Percentiles rank a stretch among this genome's conserved stretches.
These are phyloP conservation scores for Stagonosporopsis vannaccii DNA, from an alignment of 2,329 filamentous ascomycete species.

Conservation along the genomic window DNA sequence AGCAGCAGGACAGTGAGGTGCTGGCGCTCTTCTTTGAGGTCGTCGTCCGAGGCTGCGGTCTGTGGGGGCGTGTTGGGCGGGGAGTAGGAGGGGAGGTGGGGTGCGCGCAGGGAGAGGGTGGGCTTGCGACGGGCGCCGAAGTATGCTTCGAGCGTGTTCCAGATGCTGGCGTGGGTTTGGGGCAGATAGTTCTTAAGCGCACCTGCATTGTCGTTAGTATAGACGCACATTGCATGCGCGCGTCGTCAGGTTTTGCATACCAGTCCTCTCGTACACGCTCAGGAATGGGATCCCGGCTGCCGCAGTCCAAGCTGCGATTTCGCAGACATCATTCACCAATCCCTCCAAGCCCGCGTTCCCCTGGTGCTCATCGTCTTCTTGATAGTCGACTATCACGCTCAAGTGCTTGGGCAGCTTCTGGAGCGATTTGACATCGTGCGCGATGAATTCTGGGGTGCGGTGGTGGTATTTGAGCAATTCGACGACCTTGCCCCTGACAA, in stretches of 20 bases:
- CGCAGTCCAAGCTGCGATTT: conserved; percentile 91
- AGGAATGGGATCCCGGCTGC: conserved; percentile 86
- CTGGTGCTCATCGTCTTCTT: conserved; percentile 66
- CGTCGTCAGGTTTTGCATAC: conserved; percentile 58
- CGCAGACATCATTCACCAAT: conserved; percentile 87
- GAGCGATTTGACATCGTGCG: conserved; percentile 80
- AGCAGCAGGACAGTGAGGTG: conserved; percentile 76
- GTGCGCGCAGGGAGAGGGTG: conserved; percentile 74
- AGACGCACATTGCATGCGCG: too few species aligned
- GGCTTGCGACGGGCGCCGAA: conserved; percentile 75
- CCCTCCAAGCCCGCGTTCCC: conserved; percentile 79
- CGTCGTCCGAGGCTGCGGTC: conserved; percentile 47
- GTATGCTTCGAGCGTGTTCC: conserved; percentile 82
- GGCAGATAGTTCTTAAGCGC: conserved; percentile 88
- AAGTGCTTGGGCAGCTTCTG: conserved; percentile 81
- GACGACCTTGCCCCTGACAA: conserved; percentile 77
- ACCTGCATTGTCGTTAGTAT: conserved; percentile 59
- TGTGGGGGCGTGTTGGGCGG: conserved; percentile 53
- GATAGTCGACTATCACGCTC: conserved; percentile 81
- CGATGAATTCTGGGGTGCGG: conserved; percentile 90
- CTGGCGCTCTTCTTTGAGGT: conserved; percentile 39
- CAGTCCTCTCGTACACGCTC: conserved; percentile 91
- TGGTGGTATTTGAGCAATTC: conserved; percentile 94
- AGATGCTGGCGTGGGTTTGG: conserved; percentile 81
- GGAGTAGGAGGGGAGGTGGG: conserved; percentile 69